Evolutionary conservation across 2,329 filamentous ascomycete genomes (phyloP), one percentile per base, ranked within the genome.

Genomic region (Acarospora socialis): DNA sequence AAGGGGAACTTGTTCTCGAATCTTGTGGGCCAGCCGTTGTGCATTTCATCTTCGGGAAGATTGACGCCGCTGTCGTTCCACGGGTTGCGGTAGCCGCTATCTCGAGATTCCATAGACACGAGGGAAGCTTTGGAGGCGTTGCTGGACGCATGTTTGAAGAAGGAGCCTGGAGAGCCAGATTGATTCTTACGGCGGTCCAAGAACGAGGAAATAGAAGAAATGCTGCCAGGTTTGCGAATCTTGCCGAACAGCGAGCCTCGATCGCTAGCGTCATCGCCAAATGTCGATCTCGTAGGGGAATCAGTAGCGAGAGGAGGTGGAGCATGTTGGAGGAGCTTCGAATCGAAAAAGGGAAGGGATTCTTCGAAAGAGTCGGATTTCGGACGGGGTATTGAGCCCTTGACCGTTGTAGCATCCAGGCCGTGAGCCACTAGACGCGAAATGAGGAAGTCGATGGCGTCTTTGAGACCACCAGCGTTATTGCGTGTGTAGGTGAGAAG

Each of bases 321-420:
- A 3, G 87, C 86, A 47, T 92, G 84, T 56, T 95, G 90, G 33
- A 98, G 70, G 27, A 98, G 70, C 61, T 94, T 95, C 2, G 87
- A 94, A 52, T 94, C 82, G 50, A 98, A 98, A 61, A 86, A 95
- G 35, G 86, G 87, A 32, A 95, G 68, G 5, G 87, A 92, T 47
- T 98, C 87, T 53, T 98, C 90, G 43, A 98, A 98, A 0, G 90
- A 94, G 55, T 98, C 90, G 1, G 90, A 95, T 62, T 95, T 94
- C 41, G 90, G 90, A n/a, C 90, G 80, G 13, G 87, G 84, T 43
- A 95, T 90, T n/a, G 83, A 77, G 32, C 90, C 90, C 55, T 92
- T 92, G 48, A 95, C 76, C 24, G 84, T 77, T 35, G 71, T 81
- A 7, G 77, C 71, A 47, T 95, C 83, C n/a, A 94, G 73, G n/a